A percentile compares a stretch with the other conserved stretches of the same genome.
These are phyloP conservation scores for Rhododendron simsii DNA, from an alignment of 148 eudicot genomes.

Conservation along the genomic window DNA sequence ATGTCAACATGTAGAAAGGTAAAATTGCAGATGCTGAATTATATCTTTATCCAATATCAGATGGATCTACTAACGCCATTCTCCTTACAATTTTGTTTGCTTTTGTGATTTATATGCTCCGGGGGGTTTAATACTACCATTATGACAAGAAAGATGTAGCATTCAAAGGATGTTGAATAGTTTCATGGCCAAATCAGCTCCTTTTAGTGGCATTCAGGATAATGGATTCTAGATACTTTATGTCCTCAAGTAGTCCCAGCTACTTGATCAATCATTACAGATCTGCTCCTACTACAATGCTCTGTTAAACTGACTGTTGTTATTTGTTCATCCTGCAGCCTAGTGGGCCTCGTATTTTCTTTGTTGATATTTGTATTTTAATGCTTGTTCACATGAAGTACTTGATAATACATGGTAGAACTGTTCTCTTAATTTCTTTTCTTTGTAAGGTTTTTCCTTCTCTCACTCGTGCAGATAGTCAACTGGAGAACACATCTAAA, in stretches of 20 bases:
- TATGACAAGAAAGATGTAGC: neutral
- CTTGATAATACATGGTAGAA: neutral
- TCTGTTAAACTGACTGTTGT: neutral
- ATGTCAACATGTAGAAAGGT: conserved; percentile 99
- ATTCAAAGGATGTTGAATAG: neutral
- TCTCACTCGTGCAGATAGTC: conserved; percentile 60
- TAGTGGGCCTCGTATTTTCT: neutral
- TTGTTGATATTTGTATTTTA: neutral
- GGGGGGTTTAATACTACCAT: neutral
- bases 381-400: neutral
- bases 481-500: conserved; percentile 96
- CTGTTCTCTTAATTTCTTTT: neutral
- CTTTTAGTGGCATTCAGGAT: neutral
- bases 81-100: neutral
- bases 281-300: neutral
- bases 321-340: neutral
- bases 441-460: neutral
- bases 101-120: neutral
- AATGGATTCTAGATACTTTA: neutral
- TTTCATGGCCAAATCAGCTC: neutral
- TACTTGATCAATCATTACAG: neutral
- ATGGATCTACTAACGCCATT: neutral
- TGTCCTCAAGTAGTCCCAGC: neutral
- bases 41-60: conserved; percentile 2
- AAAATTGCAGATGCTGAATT: conserved; percentile 2